phyloP scores from a whole-genome alignment of 2,329 filamentous ascomycete genomes.

The Teratosphaeria nubilosa region DNA sequence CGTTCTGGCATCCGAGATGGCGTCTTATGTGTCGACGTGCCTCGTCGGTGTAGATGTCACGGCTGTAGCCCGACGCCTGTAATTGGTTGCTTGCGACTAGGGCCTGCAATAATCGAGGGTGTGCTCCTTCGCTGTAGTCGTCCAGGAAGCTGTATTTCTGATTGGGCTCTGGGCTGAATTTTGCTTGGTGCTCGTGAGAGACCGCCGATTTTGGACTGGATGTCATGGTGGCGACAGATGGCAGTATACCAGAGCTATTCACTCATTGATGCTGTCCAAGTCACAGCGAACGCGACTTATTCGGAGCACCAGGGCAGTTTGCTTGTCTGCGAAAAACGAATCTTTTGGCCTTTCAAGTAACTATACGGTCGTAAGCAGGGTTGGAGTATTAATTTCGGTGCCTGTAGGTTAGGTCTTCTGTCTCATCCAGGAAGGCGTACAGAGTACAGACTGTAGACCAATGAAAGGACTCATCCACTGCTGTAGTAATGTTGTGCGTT shows the following conservation, averaged over 20 bases:
- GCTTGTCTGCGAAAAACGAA: too few species aligned
- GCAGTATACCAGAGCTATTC: background rate
- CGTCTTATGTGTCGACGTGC: background rate
- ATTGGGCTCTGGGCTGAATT: background rate
- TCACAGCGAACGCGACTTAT: too few species aligned
- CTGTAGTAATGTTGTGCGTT: too few species aligned
- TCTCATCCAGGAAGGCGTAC: too few species aligned
- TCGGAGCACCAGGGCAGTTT: too few species aligned
- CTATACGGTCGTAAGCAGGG: too few species aligned
- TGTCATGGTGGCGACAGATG: background rate
- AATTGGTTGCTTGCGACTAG: background rate
- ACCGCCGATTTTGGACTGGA: background rate
- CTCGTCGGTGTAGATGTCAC: background rate
- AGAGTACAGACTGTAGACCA: too few species aligned
- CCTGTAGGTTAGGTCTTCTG: too few species aligned
- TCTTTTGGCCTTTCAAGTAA: too few species aligned
- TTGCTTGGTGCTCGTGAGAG: background rate
- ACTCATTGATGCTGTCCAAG: background rate
- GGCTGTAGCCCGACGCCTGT: background rate
- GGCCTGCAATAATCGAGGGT: background rate
- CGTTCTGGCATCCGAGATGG: background rate
- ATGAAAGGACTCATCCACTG: too few species aligned
- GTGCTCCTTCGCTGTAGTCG: background rate
- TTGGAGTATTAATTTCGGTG: too few species aligned
- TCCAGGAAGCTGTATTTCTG: background rate